Percentiles rank a stretch among this genome's conserved stretches.
Evolutionary conservation across 2,329 filamentous ascomycete species (phyloP).

Genomic region (Bipolaris bicolor): DNA sequence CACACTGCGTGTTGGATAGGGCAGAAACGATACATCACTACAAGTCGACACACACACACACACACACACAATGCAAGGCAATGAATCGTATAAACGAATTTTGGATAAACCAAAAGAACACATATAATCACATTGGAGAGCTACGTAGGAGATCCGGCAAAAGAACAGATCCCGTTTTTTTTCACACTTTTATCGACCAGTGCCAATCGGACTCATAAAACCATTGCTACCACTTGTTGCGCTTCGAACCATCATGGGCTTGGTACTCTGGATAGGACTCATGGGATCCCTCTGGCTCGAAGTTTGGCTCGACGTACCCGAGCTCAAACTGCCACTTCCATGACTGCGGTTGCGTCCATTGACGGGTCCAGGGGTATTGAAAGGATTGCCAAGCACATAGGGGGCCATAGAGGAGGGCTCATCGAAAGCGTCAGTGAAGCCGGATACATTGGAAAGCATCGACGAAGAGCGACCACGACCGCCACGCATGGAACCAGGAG

Average conservation of each 20-base stretch:
- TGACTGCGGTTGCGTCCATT: conserved; percentile 53
- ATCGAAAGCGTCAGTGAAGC: conserved; percentile 57
- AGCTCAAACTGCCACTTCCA: conserved; percentile 56
- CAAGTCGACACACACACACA: neutral
- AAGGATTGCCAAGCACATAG: conserved; percentile 44
- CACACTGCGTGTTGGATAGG: too few species aligned
- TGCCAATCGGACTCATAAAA: conserved; percentile 41
- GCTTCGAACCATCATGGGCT: conserved; percentile 44
- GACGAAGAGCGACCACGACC: conserved; percentile 58
- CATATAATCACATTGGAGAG: conserved; percentile 36
- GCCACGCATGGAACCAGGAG: conserved; percentile 44
- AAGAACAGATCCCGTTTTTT: conserved; percentile 23
- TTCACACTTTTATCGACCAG: conserved; percentile 24
- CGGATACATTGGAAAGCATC: conserved; percentile 59
- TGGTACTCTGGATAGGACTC: conserved; percentile 44
- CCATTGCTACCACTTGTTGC: conserved; percentile 38
- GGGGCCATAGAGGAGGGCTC: conserved; percentile 38
- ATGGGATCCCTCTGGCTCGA: conserved; percentile 49
- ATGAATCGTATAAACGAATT: neutral
- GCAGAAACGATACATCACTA: neutral
- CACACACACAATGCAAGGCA: neutral
- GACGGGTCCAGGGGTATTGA: conserved; percentile 47
- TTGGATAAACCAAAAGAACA: conserved; percentile 25
- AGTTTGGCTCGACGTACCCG: conserved; percentile 49
- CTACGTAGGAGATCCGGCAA: conserved; percentile 26